Percentiles rank a stretch among this genome's conserved stretches.
Evolutionary conservation across 352 stramenopile species (phyloP).

Genomic region (Aphanomyces astaci): DNA sequence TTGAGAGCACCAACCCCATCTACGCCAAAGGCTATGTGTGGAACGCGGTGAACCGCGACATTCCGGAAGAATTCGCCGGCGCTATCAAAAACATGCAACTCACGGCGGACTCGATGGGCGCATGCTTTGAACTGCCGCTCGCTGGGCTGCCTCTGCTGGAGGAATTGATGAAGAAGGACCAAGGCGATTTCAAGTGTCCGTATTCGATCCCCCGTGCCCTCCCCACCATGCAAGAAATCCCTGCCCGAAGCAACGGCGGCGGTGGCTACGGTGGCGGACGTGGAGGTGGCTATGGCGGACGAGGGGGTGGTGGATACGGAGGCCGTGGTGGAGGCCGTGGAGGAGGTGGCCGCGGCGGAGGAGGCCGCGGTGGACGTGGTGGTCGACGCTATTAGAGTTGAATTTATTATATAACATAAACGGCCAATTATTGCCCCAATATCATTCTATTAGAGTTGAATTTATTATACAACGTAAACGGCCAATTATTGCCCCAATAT

Average conservation of each 20-base stretch:
- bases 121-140: conserved; percentile 86
- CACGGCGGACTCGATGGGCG: conserved; percentile 77
- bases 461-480: conserved; percentile 13
- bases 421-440: too few relatives aligned
- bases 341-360: conserved; percentile 31
- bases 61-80: conserved; percentile 61
- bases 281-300: conserved; percentile 25
- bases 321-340: conserved; percentile 32
- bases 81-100: conserved; percentile 87
- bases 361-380: conserved; percentile 22
- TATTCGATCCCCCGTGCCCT: conserved; percentile 76
- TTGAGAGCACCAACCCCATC: conserved; percentile 76
- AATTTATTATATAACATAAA: conserved; percentile 18
- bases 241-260: conserved; percentile 29
- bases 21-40: conserved; percentile 87
- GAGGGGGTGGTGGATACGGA: conserved; percentile 34
- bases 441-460: conserved; percentile 19
- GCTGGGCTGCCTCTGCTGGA: conserved; percentile 54
- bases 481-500: too few relatives aligned
- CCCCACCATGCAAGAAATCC: conserved; percentile 62
- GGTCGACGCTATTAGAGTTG: conserved; percentile 19
- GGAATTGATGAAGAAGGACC: conserved; percentile 52
- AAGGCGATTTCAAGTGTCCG: conserved; percentile 34
- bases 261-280: conserved; percentile 35
- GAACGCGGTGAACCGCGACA: conserved; percentile 84